Conservation (phyloP, 2,329 filamentous ascomycete species). For the Incumbomyces lentus region DNA sequence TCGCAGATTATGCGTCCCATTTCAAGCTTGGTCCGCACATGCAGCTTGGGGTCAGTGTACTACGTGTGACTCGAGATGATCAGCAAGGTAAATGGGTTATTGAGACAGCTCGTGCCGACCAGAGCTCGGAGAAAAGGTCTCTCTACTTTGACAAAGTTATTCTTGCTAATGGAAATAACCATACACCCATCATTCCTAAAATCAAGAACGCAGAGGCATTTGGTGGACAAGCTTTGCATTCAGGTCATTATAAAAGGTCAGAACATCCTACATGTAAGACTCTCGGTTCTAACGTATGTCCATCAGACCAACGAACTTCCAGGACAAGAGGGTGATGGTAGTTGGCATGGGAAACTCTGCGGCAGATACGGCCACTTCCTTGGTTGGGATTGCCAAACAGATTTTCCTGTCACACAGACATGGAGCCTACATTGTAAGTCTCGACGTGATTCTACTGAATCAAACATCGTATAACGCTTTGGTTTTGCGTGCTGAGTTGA, state of each 20-base stretch:
- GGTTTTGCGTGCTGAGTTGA: no score
- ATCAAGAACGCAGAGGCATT: conserved; percentile 16
- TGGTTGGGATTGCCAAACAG: conserved; percentile 14
- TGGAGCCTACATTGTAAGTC: neutral
- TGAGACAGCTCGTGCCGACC: neutral
- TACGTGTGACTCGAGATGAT: conserved; percentile 7
- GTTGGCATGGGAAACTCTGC: conserved; percentile 22
- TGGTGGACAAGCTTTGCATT: conserved; percentile 18
- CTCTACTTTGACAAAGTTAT: no score
- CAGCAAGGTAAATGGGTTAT: conserved; percentile 11
- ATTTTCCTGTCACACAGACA: conserved; percentile 18
- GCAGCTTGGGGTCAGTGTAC: conserved; percentile 7
- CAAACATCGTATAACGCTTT: no score
- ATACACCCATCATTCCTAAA: conserved; percentile 13
- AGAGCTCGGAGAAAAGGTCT: no score
- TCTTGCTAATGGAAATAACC: no score
- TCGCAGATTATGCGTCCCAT: conserved; percentile 9
- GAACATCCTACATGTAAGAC: no score
- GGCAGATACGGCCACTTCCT: conserved; percentile 19
- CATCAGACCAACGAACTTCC: conserved; percentile 10
- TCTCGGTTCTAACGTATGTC: no score
- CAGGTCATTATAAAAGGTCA: neutral
- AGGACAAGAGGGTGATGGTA: conserved; percentile 18
- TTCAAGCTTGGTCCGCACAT: conserved; percentile 12
- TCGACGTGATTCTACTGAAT: neutral